A percentile compares a stretch with the other conserved stretches of the same genome.
These are phyloP conservation scores for Metrosideros polymorpha DNA, from an alignment of 441 rosid genomes.

Conservation along the genomic window DNA sequence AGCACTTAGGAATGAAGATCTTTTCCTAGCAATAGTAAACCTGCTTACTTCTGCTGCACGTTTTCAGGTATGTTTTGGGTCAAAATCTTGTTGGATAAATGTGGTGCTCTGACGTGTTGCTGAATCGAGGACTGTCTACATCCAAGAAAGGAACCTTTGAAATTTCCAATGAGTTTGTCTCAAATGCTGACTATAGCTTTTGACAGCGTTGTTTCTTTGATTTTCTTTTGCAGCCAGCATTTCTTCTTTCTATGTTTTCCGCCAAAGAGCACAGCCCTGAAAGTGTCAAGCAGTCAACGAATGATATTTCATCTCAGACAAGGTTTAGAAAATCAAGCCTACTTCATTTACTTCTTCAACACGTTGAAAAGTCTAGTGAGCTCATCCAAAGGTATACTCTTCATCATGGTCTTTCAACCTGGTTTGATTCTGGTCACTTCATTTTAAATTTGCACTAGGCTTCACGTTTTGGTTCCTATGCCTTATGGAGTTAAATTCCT, in stretches of 20 bases:
- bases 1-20: slow-evolving; percentile 48
- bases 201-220: not conserved
- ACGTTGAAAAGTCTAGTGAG: slow-evolving; percentile 48
- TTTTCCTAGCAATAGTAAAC: slow-evolving; percentile 44
- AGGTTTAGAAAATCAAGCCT: slow-evolving; percentile 35
- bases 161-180: not conserved
- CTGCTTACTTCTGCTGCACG: slow-evolving; percentile 70
- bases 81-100: not conserved
- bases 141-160: not conserved
- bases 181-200: not conserved
- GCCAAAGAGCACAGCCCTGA: slow-evolving; percentile 26
- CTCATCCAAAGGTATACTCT: slow-evolving; percentile 54
- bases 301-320: slow-evolving; percentile 20
- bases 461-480: slow-evolving; percentile 5
- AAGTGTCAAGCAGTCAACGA: slow-evolving; percentile 24
- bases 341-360: slow-evolving; percentile 36
- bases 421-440: not conserved
- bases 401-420: not conserved
- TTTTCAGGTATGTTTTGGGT: slow-evolving; percentile 54
- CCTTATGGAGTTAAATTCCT: slow-evolving; percentile 1
- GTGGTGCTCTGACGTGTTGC: not conserved
- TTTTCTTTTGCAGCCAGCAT: slow-evolving; percentile 68
- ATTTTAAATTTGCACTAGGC: slow-evolving; percentile 4
- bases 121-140: not conserved
- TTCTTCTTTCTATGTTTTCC: slow-evolving; percentile 55